Evolutionary conservation across 768 basidiomycete species (phyloP).

Genomic region (Amanita muscaria): DNA sequence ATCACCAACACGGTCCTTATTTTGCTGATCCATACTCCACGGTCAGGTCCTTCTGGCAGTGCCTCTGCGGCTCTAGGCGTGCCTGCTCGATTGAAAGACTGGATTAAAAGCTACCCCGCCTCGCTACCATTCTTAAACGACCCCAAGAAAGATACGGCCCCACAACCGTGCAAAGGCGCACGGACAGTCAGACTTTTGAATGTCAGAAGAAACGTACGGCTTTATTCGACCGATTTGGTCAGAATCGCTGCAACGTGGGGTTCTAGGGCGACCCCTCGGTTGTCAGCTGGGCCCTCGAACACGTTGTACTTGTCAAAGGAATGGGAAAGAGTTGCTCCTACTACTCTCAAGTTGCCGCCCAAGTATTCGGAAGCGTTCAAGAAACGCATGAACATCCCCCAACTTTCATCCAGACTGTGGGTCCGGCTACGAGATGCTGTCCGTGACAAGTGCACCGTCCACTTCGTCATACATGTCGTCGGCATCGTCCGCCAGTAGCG

Average conservation of each 20-base stretch:
- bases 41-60: conserved; percentile 33
- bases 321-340: conserved; percentile 67
- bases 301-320: conserved; percentile 57
- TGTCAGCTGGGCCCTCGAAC: conserved; percentile 17
- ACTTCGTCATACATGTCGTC: conserved; percentile 34
- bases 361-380: conserved; percentile 69
- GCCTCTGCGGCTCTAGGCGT: conserved; percentile 53
- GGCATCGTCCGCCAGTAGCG: conserved; percentile 20
- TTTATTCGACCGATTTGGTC: conserved; percentile 84
- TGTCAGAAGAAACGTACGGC: conserved; percentile 73
- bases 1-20: conserved; percentile 65
- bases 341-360: conserved; percentile 50
- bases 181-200: conserved; percentile 70
- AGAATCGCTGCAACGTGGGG: conserved; percentile 48
- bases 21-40: conserved; percentile 63
- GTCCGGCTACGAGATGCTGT: conserved; percentile 21
- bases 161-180: conserved; percentile 66
- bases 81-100: conserved; percentile 81
- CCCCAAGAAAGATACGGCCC: conserved; percentile 35
- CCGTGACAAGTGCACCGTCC: conserved; percentile 27
- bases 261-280: conserved; percentile 11
- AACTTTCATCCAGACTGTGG: conserved; percentile 49
- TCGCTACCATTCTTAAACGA: conserved; percentile 60
- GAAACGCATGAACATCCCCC: conserved; percentile 65
- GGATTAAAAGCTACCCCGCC: conserved; percentile 84